phyloP scores from a whole-genome alignment of 306 rosid genomes.

The peach (Prunus persica) region Prunus_persica_NCBIv2 NC_034010.1:27759001-27759500 shows the following conservation, averaged over 20 bases:
- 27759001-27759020: not conserved
- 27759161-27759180: constrained; percentile 69
- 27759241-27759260: not conserved
- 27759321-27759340: no score
- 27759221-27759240: not conserved
- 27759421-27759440: not conserved
- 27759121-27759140: constrained; percentile 72
- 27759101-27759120: constrained; percentile 89
- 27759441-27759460: not conserved
- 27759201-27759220: constrained; percentile 54
- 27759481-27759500: not conserved
- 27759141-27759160: constrained; percentile 62
- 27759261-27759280: no score
- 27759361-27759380: not conserved
- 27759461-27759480: not conserved
- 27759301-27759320: no score
- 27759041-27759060: constrained; percentile 6
- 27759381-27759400: not conserved
- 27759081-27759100: constrained; percentile 70
- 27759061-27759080: constrained; percentile 49
- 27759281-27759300: no score
- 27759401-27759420: not conserved
- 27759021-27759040: not conserved
- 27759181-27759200: constrained; percentile 55
- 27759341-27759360: not conserved